Evolutionary conservation across 2,329 filamentous ascomycete genomes (phyloP).

Genomic region (Fusarium beomiforme): DNA sequence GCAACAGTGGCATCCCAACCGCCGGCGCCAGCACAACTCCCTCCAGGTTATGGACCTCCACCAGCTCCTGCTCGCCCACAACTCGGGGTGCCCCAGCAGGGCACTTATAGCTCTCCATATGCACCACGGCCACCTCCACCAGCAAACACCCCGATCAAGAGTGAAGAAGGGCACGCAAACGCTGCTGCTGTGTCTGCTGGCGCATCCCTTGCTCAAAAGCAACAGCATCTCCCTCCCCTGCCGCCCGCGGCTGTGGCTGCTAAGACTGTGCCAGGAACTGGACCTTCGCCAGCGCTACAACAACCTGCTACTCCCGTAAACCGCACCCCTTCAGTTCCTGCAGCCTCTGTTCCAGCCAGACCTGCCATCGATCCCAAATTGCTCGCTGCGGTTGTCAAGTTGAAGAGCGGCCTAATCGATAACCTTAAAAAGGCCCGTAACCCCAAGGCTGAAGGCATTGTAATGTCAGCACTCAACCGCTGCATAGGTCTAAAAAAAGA

Average conservation of each 20-base stretch:
- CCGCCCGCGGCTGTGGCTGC: slow-evolving; percentile 24
- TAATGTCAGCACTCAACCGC: slow-evolving; percentile 64
- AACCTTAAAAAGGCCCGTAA: slow-evolving; percentile 56
- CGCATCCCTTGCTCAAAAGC: slow-evolving; percentile 21
- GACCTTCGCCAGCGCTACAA: slow-evolving; percentile 23
- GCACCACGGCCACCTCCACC: slow-evolving; percentile 48
- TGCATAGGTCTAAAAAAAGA: slow-evolving; percentile 59
- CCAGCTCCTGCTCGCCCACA: slow-evolving; percentile 50
- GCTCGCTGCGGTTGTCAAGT: slow-evolving; percentile 53
- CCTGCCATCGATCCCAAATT: slow-evolving; percentile 58
- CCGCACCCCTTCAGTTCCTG: slow-evolving; percentile 42
- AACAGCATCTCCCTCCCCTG: slow-evolving; percentile 11
- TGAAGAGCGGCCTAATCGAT: slow-evolving; percentile 59
- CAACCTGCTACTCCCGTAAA: slow-evolving; percentile 30
- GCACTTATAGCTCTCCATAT: slow-evolving; percentile 52
- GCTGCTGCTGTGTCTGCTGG: background rate
- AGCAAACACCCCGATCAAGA: slow-evolving; percentile 42
- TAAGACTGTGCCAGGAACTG: slow-evolving; percentile 35
- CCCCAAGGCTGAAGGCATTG: slow-evolving; percentile 57
- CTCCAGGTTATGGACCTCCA: slow-evolving; percentile 49
- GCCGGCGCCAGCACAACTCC: slow-evolving; percentile 48
- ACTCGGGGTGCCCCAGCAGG: slow-evolving; percentile 45
- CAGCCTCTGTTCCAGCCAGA: slow-evolving; percentile 41
- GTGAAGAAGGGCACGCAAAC: slow-evolving; percentile 42
- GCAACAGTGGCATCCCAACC: slow-evolving; percentile 41